Percentiles rank a stretch among this genome's conserved stretches.
phyloP scores from a whole-genome alignment of 2,329 filamentous ascomycete species.

The Arachnopeziza araneosa region DNA sequence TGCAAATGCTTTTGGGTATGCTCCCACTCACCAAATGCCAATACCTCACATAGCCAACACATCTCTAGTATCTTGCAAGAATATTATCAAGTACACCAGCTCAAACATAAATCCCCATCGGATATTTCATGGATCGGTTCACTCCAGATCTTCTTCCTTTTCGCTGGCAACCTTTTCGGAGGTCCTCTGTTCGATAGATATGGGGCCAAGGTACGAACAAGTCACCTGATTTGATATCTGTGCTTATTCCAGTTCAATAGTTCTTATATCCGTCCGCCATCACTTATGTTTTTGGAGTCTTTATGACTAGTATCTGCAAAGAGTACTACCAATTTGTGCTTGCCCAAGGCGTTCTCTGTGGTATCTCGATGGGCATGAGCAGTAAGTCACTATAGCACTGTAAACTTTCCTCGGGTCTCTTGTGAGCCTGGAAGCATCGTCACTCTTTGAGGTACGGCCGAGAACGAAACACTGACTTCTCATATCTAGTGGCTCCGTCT shows the following conservation, averaged over 20 bases:
- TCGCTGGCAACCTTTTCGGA: constrained; percentile 43
- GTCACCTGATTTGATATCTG: constrained; percentile 4
- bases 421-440: too few species aligned
- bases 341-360: constrained; percentile 27
- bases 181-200: constrained; percentile 59
- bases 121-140: constrained; percentile 56
- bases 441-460: too few species aligned
- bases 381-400: not conserved
- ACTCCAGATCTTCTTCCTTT: constrained; percentile 48
- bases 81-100: constrained; percentile 47
- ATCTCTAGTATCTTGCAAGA: constrained; percentile 42
- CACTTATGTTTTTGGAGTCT: constrained; percentile 19
- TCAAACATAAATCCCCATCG: constrained; percentile 43
- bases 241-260: constrained; percentile 20
- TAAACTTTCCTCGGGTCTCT: too few species aligned
- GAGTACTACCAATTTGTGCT: constrained; percentile 34
- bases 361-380: constrained; percentile 36
- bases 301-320: constrained; percentile 34
- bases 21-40: not conserved
- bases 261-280: constrained; percentile 32
- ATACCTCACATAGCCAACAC: not conserved
- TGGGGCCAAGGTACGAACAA: constrained; percentile 44
- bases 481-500: constrained; percentile 29
- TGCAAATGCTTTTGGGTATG: constrained; percentile 40
- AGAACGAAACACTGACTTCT: not conserved